phyloP scores from a whole-genome alignment of 768 basidiomycete genomes.

The Chiua virens region DNA sequence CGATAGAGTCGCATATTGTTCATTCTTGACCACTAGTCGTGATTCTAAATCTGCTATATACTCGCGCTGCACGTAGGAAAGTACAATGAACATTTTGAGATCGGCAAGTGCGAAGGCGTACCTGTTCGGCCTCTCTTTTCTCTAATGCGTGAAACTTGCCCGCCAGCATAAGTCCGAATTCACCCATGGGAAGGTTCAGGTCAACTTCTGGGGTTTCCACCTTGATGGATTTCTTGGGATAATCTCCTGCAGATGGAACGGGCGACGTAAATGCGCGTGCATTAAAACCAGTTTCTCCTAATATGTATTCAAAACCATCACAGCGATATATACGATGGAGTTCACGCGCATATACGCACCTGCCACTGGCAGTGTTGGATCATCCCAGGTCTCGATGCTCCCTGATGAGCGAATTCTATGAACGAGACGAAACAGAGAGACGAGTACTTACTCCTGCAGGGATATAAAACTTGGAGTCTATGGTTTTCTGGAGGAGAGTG shows the following conservation, averaged over 20 bases:
- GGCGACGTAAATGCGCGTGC: slow-evolving; percentile 2
- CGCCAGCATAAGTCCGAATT: neutral
- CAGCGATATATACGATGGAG: neutral
- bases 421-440: too few relatives aligned
- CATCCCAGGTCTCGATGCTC: slow-evolving; percentile 7
- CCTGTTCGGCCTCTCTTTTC: slow-evolving; percentile 13
- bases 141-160: slow-evolving; percentile 1
- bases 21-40: slow-evolving; percentile 14
- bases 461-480: slow-evolving; percentile 3
- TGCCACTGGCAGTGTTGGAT: too few relatives aligned
- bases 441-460: slow-evolving; percentile 7
- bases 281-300: slow-evolving; percentile 8
- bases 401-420: slow-evolving; percentile 2
- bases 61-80: slow-evolving; percentile 15
- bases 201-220: slow-evolving; percentile 6
- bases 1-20: slow-evolving; percentile 12
- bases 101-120: neutral
- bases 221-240: slow-evolving; percentile 4
- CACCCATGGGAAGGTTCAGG: neutral
- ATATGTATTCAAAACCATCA: slow-evolving; percentile 9
- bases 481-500: neutral
- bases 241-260: slow-evolving; percentile 5
- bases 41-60: slow-evolving; percentile 20
- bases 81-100: neutral
- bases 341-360: slow-evolving; percentile 26